Percentiles rank a stretch among this genome's conserved stretches.
These are phyloP conservation scores for Fusarium compactum DNA, from an alignment of 2,329 filamentous ascomycete genomes.

Conservation along the genomic window DNA sequence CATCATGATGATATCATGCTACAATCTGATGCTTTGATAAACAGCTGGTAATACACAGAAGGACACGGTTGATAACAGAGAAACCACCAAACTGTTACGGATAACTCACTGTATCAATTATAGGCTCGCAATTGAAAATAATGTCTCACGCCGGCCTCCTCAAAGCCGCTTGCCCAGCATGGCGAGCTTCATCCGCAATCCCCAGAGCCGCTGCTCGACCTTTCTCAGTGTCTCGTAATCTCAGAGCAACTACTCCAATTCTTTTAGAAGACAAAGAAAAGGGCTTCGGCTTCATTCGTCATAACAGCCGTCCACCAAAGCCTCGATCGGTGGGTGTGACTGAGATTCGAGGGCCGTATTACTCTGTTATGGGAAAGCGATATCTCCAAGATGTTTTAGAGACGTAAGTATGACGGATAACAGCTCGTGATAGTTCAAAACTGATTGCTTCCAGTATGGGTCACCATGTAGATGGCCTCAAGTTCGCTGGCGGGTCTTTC, in stretches of 20 bases:
- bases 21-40: background rate
- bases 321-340: slow-evolving; percentile 63
- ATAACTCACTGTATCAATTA: background rate
- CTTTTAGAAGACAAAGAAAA: slow-evolving; percentile 12
- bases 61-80: too few relatives aligned
- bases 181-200: background rate
- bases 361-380: slow-evolving; percentile 65
- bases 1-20: slow-evolving; percentile 27
- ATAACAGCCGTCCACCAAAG: slow-evolving; percentile 62
- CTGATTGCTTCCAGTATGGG: slow-evolving; percentile 55
- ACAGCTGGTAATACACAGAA: background rate
- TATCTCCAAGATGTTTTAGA: slow-evolving; percentile 66
- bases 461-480: slow-evolving; percentile 65
- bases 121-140: background rate
- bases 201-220: background rate
- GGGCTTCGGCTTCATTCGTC: slow-evolving; percentile 55
- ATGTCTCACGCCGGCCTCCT: background rate
- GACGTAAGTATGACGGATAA: slow-evolving; percentile 51
- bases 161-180: background rate
- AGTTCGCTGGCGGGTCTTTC: slow-evolving; percentile 61
- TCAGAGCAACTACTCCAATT: background rate
- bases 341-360: slow-evolving; percentile 68
- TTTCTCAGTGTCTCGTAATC: background rate
- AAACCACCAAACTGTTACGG: too few relatives aligned
- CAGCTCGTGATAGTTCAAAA: background rate